These are phyloP conservation scores for Talaromyces thailandensis DNA, from an alignment of 495 filamentous ascomycete genomes.

Conservation along the genomic window DNA sequence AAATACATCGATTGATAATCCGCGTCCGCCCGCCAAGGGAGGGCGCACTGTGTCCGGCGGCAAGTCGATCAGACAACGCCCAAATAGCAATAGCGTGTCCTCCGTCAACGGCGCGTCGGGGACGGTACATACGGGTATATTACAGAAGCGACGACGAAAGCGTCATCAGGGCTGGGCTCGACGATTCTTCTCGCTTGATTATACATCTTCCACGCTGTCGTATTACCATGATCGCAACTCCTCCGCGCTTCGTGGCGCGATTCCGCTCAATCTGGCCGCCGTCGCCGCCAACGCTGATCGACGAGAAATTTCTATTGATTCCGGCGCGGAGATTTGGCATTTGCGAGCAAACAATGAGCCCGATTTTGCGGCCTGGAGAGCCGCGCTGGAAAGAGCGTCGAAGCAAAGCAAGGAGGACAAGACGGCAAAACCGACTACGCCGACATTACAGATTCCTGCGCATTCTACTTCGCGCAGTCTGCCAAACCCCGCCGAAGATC, in stretches of 20 bases:
- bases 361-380: constrained; percentile 82
- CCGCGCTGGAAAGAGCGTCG: constrained; percentile 72
- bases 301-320: constrained; percentile 92
- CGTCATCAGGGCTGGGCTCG: constrained; percentile 87
- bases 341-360: constrained; percentile 70
- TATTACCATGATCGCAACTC: constrained; percentile 94
- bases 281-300: constrained; percentile 79
- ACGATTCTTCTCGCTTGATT: constrained; percentile 92
- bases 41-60: constrained; percentile 4
- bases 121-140: constrained; percentile 59
- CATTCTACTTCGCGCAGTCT: constrained; percentile 10
- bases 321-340: constrained; percentile 95
- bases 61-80: constrained; percentile 8
- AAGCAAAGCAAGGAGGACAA: constrained; percentile 15
- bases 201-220: constrained; percentile 78
- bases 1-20: constrained; percentile 22
- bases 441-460: constrained; percentile 21
- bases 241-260: constrained; percentile 79
- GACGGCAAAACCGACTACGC: constrained; percentile 11
- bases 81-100: constrained; percentile 19
- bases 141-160: constrained; percentile 87
- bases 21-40: constrained; percentile 13
- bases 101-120: constrained; percentile 8
- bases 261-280: constrained; percentile 83
- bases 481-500: constrained; percentile 49